A percentile compares a stretch with the other conserved stretches of the same genome.
phyloP scores from a whole-genome alignment of 805 yeast species.

The Candida namnaoensis region DNA sequence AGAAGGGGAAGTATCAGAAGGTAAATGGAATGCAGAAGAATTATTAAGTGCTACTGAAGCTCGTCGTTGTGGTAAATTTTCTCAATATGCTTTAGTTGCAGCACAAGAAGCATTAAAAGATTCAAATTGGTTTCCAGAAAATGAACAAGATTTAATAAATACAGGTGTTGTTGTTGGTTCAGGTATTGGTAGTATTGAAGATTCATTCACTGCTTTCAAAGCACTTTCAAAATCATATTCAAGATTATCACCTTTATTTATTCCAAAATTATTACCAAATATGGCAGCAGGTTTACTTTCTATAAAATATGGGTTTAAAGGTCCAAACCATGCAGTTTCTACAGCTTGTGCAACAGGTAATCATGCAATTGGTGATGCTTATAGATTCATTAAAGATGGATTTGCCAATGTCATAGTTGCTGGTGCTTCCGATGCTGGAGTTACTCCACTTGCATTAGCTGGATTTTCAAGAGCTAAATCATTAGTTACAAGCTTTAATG shows the following conservation, averaged over 20 bases:
- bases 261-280: conserved; percentile 76
- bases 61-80: conserved; percentile 59
- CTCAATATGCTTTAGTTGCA: conserved; percentile 75
- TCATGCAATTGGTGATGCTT: conserved; percentile 91
- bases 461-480: conserved; percentile 91
- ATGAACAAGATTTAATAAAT: conserved; percentile 22
- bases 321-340: conserved; percentile 82
- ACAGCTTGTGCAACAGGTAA: conserved; percentile 98
- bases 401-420: conserved; percentile 84
- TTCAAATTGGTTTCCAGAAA: conserved; percentile 42
- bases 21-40: conserved; percentile 43
- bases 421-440: conserved; percentile 87
- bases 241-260: conserved; percentile 75
- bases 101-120: conserved; percentile 70
- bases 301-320: conserved; percentile 65
- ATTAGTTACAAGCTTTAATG: conserved; percentile 54
- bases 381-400: conserved; percentile 67
- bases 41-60: conserved; percentile 32
- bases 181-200: conserved; percentile 84
- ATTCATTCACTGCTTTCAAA: conserved; percentile 54
- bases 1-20: conserved; percentile 28
- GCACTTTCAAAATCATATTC: conserved; percentile 41
- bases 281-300: conserved; percentile 95
- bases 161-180: conserved; percentile 87
- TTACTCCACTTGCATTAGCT: conserved; percentile 80